Percentiles rank a stretch among this genome's conserved stretches.
These are phyloP conservation scores for Capsicum pubescens DNA, from an alignment of 257 asterid species.

Conservation along the genomic window DNA sequence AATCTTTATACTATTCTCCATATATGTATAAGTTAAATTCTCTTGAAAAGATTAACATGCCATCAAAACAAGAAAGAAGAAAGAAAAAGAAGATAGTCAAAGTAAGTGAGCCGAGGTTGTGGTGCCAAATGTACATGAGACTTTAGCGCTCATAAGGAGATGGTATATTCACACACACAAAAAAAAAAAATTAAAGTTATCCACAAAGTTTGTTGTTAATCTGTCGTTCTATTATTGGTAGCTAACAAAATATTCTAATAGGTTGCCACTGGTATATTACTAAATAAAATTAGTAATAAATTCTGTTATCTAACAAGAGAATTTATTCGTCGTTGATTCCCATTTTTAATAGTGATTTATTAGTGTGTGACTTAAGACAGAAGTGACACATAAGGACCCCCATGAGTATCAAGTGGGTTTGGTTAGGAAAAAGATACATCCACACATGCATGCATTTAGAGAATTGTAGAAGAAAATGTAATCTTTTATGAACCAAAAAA, in stretches of 20 bases:
- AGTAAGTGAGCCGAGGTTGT: neutral
- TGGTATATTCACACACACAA: no score
- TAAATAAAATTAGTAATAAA: neutral
- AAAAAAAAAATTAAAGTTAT: neutral
- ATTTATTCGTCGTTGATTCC: neutral
- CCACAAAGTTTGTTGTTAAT: neutral
- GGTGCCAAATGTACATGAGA: neutral
- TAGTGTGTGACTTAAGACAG: neutral
- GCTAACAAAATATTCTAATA: no score
- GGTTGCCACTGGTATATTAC: neutral
- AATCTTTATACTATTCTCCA: no score
- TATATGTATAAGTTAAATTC: no score
- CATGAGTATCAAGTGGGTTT: neutral
- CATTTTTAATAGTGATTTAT: neutral
- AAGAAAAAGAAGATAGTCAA: no score
- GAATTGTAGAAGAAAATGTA: neutral
- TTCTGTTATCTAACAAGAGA: neutral
- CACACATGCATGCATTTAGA: constrained; percentile 4
- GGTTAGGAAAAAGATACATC: neutral
- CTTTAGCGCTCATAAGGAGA: neutral
- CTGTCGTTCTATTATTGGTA: neutral
- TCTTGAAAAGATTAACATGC: no score
- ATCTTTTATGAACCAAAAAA: neutral
- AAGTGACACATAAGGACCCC: neutral
- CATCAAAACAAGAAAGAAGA: no score